A percentile compares a stretch with the other conserved stretches of the same genome.
These are phyloP conservation scores for Escallonia herrerae DNA, from an alignment of 129 eudicot species.

Conservation along the genomic window DNA sequence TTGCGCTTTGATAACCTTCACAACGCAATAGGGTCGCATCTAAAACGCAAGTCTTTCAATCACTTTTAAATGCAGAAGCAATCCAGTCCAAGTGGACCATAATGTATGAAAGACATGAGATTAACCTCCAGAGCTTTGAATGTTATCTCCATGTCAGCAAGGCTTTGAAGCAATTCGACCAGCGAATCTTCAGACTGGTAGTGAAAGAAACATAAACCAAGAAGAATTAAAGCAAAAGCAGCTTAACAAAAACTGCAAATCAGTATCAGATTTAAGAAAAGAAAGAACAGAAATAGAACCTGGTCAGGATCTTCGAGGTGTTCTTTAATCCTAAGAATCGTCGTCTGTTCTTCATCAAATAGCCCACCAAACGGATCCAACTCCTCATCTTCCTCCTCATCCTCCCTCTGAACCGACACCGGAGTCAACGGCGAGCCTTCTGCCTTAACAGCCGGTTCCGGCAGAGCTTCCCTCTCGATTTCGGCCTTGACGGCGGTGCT, in stretches of 20 bases:
- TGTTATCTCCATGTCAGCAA: constrained; percentile 90
- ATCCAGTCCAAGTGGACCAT: not conserved
- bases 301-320: constrained; percentile 73
- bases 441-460: constrained; percentile 7
- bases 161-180: constrained; percentile 71
- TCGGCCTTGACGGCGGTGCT: not conserved
- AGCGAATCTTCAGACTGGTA: constrained; percentile 52
- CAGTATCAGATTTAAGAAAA: not conserved
- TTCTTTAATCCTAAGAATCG: constrained; percentile 54
- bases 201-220: not conserved
- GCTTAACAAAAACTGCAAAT: not conserved
- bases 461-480: constrained; percentile 3
- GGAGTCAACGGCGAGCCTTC: constrained; percentile 38
- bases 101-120: not conserved
- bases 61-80: not conserved
- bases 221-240: not conserved
- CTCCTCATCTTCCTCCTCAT: constrained; percentile 36
- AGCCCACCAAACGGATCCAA: constrained; percentile 58
- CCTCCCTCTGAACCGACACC: constrained; percentile 30
- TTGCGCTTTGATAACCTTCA: no score
- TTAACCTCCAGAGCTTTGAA: constrained; percentile 73
- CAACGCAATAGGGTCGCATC: no score
- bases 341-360: constrained; percentile 67
- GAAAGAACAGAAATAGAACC: constrained; percentile 21
- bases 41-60: not conserved